Evolutionary conservation across 2,329 filamentous ascomycete species (phyloP), one percentile per base, ranked within the genome.

Genomic region (Botrytis elliptica): DNA sequence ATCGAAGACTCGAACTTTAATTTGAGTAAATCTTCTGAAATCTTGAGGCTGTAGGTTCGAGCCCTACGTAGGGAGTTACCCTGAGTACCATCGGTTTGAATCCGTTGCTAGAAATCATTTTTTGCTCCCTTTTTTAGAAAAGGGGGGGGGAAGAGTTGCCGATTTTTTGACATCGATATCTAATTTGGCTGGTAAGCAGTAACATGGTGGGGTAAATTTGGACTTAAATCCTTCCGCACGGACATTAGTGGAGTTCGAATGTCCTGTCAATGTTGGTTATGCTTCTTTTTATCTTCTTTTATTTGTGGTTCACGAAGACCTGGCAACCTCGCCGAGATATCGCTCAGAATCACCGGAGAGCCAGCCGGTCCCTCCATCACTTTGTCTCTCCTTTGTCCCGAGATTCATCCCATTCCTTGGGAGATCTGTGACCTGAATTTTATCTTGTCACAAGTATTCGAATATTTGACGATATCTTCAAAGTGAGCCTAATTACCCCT

Each of bases 11-110:
- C 38, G 7, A 38, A 38, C 1, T 38, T 1, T 9, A 8, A 38
- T 38, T 10, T 38, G 38, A 12, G 38, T 38, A 38, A 38, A 9
- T 1, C 7, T 9, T 38, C 38, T 10, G 38, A 38, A 38, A 42
- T 70, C 68, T 70, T 70, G 68, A 63, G 68, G 68, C 40, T 70
- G 1, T 1, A 46, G 68, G 68, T 70, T 70, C 68, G 68, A 70
- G 29, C 1, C 68, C 68, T 46, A 3, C 1, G 68, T 62, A 38
- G 68, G 44, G 68, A 62, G 68, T 46, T 63, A 60, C 55, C 52
- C 57, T 62, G 55, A 70, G 38, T 70, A 55, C 2, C 2, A 29
- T 22, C 22, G 65, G 65, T 42, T 68, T 68, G 65, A 68, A 40
- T 42, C 46, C 65, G 25, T 25, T 55, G 4, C 6, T 0, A 22